Base-by-base conservation (phyloP, 331 rosid species). In the Malus hybrid region DNA sequence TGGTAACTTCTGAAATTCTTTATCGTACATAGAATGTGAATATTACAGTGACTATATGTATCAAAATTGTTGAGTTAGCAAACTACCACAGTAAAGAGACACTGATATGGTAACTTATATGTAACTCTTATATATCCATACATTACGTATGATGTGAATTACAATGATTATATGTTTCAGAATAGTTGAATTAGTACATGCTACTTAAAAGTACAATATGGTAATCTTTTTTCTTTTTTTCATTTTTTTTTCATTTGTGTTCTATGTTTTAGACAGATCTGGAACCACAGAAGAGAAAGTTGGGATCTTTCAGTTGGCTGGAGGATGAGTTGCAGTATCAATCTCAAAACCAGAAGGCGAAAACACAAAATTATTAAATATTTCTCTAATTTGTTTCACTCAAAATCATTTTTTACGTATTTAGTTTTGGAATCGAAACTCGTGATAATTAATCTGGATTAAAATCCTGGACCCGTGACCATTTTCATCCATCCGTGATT, bases 381-480 rank as follows among this genome's bases (percentile, higher is more conserved):
- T 29, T n/a, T 28, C 46, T 34, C 42, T 13, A 60, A 44, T 9
- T 33, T n/a, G 33, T 33, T 60, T 44, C 67, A 54, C 52, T 68
- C 46, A 70, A 9, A 22, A 32, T 28, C 48, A 70, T 28, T 48
- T 72, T 24, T 39, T 59, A 19, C 42, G 32, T 31, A 59, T 24
- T 77, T 52, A 6, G 57, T 67, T 62, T 72, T 68, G 46, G 56
- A n/a, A 77, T 39, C 46, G 12, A 39, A 39, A 13, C 81, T 80
- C 79, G 82, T 77, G 82, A 77, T 6, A 9, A 9, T 60, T 24
- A 24, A 36, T 36, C 14, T 79, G 57, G 69, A 70, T 56, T 18
- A 14, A 22, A 28, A 48, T 27, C 39, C 15, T n/a, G 63, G 57
- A 80, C 50, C 81, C 79, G 81, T 81, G 85, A 81, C 11, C 10